These are phyloP conservation scores for Chlamydomonas applanata DNA, from an alignment of 139 green algal species.

Conservation along the genomic window DNA sequence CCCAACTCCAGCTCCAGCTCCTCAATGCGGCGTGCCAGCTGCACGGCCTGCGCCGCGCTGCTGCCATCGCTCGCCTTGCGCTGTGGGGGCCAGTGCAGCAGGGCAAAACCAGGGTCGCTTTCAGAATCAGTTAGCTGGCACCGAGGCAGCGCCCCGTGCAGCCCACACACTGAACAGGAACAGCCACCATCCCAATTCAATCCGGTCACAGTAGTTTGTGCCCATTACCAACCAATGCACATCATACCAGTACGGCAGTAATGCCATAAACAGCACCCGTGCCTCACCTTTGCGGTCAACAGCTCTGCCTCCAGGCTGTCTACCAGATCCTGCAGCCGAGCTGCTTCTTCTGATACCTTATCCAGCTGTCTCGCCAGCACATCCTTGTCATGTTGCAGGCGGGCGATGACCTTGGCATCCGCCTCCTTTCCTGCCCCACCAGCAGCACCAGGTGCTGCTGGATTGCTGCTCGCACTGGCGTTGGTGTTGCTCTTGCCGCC, in stretches of 20 bases:
- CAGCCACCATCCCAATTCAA: neutral
- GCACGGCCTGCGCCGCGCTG: too few species aligned
- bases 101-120: too few species aligned
- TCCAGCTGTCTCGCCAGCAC: constrained; percentile 30
- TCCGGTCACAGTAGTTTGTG: too few species aligned
- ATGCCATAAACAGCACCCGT: neutral
- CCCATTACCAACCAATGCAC: too few species aligned
- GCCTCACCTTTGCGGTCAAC: neutral
- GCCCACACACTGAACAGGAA: neutral
- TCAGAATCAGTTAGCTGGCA: neutral
- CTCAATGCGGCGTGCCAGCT: too few species aligned
- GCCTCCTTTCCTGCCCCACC: neutral
- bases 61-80: too few species aligned
- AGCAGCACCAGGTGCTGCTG: neutral
- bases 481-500: neutral
- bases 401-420: neutral
- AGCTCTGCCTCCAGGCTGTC: constrained; percentile 33
- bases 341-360: constrained; percentile 32
- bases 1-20: too few species aligned
- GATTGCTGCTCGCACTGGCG: neutral
- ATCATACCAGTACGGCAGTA: neutral
- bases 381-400: constrained; percentile 23
- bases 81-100: too few species aligned
- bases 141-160: neutral
- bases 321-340: constrained; percentile 32